phyloP scores from a whole-genome alignment of 1,139 yeast genomes.

The Blastobotrys petasosporus region DNA sequence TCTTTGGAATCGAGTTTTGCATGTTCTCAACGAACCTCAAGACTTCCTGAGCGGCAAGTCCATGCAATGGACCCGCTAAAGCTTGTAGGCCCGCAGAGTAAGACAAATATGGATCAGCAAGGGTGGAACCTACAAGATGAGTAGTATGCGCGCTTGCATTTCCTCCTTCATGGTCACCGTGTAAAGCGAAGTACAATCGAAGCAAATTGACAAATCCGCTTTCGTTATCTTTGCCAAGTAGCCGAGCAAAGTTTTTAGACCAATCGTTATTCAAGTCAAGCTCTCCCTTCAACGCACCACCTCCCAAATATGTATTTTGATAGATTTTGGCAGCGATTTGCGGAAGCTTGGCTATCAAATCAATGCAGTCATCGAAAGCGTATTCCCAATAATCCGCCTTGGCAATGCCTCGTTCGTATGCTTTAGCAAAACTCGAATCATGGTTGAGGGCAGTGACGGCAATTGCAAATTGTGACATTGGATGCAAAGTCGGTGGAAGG shows the following conservation, averaged over 20 bases:
- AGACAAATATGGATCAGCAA: slow-evolving; percentile 89
- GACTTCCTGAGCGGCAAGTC: slow-evolving; percentile 98
- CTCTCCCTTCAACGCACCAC: slow-evolving; percentile 58
- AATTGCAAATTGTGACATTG: slow-evolving; percentile 95
- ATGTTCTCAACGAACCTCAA: slow-evolving; percentile 86
- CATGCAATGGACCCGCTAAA: slow-evolving; percentile 97
- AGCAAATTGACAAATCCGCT: slow-evolving; percentile 80
- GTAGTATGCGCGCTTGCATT: slow-evolving; percentile 98
- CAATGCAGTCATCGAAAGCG: slow-evolving; percentile 85
- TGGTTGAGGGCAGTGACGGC: slow-evolving; percentile 89
- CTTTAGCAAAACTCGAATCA: slow-evolving; percentile 84
- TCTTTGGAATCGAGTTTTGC: slow-evolving; percentile 68
- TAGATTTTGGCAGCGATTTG: slow-evolving; percentile 90
- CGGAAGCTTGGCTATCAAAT: slow-evolving; percentile 87
- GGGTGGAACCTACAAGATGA: slow-evolving; percentile 94
- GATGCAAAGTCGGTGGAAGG: slow-evolving; percentile 83
- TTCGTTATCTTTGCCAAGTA: slow-evolving; percentile 78
- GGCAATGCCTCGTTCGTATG: slow-evolving; percentile 83
- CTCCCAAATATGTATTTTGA: slow-evolving; percentile 84
- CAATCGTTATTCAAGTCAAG: slow-evolving; percentile 77
- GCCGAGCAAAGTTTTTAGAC: slow-evolving; percentile 81
- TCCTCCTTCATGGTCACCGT: slow-evolving; percentile 99
- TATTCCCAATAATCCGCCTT: slow-evolving; percentile 89
- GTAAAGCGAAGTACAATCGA: slow-evolving; percentile 90
- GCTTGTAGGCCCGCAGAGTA: slow-evolving; percentile 96